Evolutionary conservation across 208 protist species (phyloP).

Genomic region (Acanthamoeba sp.): DNA sequence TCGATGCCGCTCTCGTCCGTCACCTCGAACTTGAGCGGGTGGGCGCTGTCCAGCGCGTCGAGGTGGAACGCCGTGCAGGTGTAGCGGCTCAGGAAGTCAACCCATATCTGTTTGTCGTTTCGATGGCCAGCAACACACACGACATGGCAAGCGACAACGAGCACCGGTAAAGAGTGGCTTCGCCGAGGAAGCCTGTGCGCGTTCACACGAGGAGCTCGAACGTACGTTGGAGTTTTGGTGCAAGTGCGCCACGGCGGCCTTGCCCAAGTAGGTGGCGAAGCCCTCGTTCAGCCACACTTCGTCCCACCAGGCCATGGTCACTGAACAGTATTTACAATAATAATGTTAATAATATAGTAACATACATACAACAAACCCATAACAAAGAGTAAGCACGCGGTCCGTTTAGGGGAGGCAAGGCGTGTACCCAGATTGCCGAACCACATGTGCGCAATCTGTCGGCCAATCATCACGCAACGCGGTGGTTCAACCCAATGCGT

Average conservation of each 20-base stretch:
- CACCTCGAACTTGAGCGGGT: constrained; percentile 97
- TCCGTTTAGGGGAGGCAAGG: constrained; percentile 51
- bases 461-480: background rate
- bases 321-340: too few relatives aligned
- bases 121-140: too few relatives aligned
- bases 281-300: constrained; percentile 99
- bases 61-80: constrained; percentile 91
- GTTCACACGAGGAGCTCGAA: constrained; percentile 89
- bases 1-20: constrained; percentile 92
- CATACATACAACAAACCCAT: constrained; percentile 90
- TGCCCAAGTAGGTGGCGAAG: constrained; percentile 97
- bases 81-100: constrained; percentile 89
- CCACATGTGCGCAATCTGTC: constrained; percentile 97
- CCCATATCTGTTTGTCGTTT: constrained; percentile 85
- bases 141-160: background rate
- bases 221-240: background rate
- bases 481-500: too few relatives aligned
- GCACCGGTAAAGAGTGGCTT: background rate
- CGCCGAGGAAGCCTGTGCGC: too few relatives aligned
- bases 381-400: background rate
- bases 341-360: too few relatives aligned
- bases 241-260: constrained; percentile 15
- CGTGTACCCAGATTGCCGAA: constrained; percentile 86
- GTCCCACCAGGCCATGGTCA: constrained; percentile 99
- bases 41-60: constrained; percentile 95